Conservation (phyloP, 164 flowering plant species). For the Liriodendron chinense region DNA sequence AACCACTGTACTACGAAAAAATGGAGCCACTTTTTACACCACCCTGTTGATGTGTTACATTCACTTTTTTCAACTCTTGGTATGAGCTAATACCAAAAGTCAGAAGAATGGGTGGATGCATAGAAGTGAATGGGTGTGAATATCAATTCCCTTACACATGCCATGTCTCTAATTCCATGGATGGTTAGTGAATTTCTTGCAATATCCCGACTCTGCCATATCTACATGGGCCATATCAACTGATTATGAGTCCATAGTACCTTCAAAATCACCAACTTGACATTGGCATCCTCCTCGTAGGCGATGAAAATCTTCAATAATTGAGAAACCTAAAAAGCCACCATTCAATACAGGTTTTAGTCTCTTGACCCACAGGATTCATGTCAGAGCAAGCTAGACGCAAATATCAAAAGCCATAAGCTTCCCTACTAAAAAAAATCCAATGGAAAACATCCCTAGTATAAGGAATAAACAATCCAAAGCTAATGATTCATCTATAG, state of each 20-base stretch:
- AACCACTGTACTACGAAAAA: too few relatives aligned
- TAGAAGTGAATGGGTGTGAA: too few relatives aligned
- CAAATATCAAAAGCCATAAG: neutral
- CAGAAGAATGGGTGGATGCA: too few relatives aligned
- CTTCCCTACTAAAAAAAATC: neutral
- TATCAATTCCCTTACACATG: neutral
- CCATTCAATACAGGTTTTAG: neutral
- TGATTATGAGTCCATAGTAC: slow-evolving; percentile 26
- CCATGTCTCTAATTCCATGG: neutral
- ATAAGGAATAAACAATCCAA: neutral
- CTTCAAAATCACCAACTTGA: slow-evolving; percentile 74
- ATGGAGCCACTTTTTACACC: too few relatives aligned
- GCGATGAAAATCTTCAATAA: slow-evolving; percentile 62
- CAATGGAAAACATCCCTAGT: neutral
- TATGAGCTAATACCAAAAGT: too few relatives aligned
- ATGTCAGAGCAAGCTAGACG: neutral
- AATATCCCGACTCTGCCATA: neutral
- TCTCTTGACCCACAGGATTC: neutral
- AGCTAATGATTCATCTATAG: neutral
- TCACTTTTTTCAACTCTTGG: too few relatives aligned
- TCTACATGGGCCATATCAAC: neutral
- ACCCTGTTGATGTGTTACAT: too few relatives aligned
- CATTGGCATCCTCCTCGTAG: slow-evolving; percentile 57
- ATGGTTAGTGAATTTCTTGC: too few relatives aligned
- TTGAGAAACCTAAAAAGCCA: slow-evolving; percentile 42